Evolutionary conservation across 2,329 filamentous ascomycete genomes (phyloP).

Genomic region (Phoma herbarum): DNA sequence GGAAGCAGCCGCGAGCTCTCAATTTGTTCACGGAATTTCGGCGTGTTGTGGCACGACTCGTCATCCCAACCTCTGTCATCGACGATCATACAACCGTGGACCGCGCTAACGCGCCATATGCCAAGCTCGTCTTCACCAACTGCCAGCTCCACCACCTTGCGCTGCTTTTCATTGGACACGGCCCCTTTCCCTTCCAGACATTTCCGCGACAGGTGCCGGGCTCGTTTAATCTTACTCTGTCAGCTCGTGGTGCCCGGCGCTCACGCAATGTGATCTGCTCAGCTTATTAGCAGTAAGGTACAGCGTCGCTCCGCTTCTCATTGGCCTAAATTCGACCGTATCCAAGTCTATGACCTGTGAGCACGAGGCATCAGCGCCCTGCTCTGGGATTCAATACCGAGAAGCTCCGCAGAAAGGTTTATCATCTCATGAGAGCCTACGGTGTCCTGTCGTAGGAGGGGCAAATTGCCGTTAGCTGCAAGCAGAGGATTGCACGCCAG

Average conservation of each 20-base stretch:
- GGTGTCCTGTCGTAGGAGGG: background rate
- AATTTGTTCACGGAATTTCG: slow-evolving; percentile 1
- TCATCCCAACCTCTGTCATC: slow-evolving; percentile 21
- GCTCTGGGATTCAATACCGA: slow-evolving; percentile 12
- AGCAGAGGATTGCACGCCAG: slow-evolving; percentile 1
- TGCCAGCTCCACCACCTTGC: slow-evolving; percentile 19
- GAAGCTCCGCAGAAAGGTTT: slow-evolving; percentile 12
- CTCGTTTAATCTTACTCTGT: slow-evolving; percentile 6
- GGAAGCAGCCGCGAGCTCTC: slow-evolving; percentile 12
- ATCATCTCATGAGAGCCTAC: background rate
- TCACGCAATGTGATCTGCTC: slow-evolving; percentile 7
- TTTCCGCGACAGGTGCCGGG: slow-evolving; percentile 14
- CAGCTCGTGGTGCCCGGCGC: background rate
- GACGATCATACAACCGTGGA: slow-evolving; percentile 18
- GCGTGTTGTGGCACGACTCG: slow-evolving; percentile 14
- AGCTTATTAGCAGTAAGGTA: slow-evolving; percentile 14
- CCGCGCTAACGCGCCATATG: slow-evolving; percentile 15
- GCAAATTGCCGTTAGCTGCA: background rate
- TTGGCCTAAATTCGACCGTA: slow-evolving; percentile 7
- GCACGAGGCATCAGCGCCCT: slow-evolving; percentile 14
- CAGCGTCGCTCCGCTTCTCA: background rate
- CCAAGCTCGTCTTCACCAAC: slow-evolving; percentile 12
- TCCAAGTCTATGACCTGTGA: slow-evolving; percentile 4
- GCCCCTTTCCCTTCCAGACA: slow-evolving; percentile 5
- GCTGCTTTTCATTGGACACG: slow-evolving; percentile 17